phyloP scores from a whole-genome alignment of 257 asterid species.

The Thymus mandschuricus region DNA sequence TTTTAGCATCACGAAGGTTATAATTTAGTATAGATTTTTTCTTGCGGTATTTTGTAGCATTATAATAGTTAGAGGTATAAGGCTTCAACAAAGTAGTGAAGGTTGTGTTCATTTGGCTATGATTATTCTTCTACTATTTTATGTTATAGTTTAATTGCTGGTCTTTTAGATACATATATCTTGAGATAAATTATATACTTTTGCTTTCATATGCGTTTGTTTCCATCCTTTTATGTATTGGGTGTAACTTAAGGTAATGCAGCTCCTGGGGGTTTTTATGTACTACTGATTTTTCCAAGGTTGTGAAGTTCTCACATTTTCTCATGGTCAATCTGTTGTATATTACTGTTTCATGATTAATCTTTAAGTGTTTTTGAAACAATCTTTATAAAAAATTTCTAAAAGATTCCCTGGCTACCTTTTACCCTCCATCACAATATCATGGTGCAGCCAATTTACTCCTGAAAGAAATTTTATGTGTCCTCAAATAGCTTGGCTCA shows the following conservation, averaged over 20 bases:
- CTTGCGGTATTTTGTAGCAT: too few species aligned
- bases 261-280: background rate
- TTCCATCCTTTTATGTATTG: background rate
- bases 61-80: too few species aligned
- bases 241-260: background rate
- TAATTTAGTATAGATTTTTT: too few species aligned
- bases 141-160: too few species aligned
- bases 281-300: constrained; percentile 21
- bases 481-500: constrained; percentile 14
- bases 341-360: constrained; percentile 19
- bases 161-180: background rate
- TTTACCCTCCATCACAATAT: background rate
- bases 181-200: background rate
- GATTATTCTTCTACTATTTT: too few species aligned
- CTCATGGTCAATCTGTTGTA: background rate
- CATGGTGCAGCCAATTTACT: background rate
- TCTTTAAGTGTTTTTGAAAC: constrained; percentile 3
- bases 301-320: constrained; percentile 7
- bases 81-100: too few species aligned
- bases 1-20: too few species aligned
- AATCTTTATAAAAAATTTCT: constrained; percentile 17
- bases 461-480: background rate
- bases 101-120: too few species aligned
- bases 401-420: background rate
- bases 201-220: constrained; percentile 12